These are phyloP conservation scores for Trichoderma afroharzianum DNA, from an alignment of 2,329 filamentous ascomycete species.

Conservation along the genomic window DNA sequence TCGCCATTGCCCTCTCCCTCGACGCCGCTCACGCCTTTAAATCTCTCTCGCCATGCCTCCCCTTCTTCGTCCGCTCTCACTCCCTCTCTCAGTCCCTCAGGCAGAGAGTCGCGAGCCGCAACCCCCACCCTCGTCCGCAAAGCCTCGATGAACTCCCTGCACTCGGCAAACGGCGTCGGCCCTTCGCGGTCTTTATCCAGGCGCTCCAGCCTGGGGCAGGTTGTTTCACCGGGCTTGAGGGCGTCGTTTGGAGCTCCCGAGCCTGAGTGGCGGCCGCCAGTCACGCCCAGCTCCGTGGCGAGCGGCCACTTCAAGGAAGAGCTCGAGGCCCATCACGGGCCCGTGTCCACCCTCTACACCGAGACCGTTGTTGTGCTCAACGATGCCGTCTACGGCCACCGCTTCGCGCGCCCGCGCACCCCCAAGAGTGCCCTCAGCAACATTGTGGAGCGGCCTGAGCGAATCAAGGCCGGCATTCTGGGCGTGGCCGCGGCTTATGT, in stretches of 20 bases:
- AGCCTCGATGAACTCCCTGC: slow-evolving; percentile 55
- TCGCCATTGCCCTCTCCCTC: slow-evolving; percentile 24
- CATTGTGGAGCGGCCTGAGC: slow-evolving; percentile 91
- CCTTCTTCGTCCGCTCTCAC: slow-evolving; percentile 37
- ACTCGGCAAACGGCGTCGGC: slow-evolving; percentile 43
- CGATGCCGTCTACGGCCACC: slow-evolving; percentile 92
- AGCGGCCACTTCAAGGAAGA: slow-evolving; percentile 67
- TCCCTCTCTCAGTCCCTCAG: slow-evolving; percentile 42
- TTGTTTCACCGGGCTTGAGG: slow-evolving; percentile 42
- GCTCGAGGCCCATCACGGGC: slow-evolving; percentile 57
- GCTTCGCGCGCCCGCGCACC: slow-evolving; percentile 78
- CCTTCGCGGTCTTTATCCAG: slow-evolving; percentile 41
- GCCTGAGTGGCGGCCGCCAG: slow-evolving; percentile 35
- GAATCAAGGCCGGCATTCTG: slow-evolving; percentile 77
- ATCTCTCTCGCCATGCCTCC: slow-evolving; percentile 37
- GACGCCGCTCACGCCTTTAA: slow-evolving; percentile 30
- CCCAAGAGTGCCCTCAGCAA: slow-evolving; percentile 66
- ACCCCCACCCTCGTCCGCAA: slow-evolving; percentile 54
- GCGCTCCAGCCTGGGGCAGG: slow-evolving; percentile 45
- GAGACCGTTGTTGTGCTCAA: slow-evolving; percentile 82
- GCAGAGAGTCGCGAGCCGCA: slow-evolving; percentile 42
- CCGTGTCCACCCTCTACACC: slow-evolving; percentile 38
- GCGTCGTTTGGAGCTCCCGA: slow-evolving; percentile 32
- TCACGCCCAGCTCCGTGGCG: slow-evolving; percentile 57
- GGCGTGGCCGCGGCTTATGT: slow-evolving; percentile 87